A percentile compares a stretch with the other conserved stretches of the same genome.
Evolutionary conservation across 208 protist genomes (phyloP).

Genomic region (Crithidia thermophila): DNA sequence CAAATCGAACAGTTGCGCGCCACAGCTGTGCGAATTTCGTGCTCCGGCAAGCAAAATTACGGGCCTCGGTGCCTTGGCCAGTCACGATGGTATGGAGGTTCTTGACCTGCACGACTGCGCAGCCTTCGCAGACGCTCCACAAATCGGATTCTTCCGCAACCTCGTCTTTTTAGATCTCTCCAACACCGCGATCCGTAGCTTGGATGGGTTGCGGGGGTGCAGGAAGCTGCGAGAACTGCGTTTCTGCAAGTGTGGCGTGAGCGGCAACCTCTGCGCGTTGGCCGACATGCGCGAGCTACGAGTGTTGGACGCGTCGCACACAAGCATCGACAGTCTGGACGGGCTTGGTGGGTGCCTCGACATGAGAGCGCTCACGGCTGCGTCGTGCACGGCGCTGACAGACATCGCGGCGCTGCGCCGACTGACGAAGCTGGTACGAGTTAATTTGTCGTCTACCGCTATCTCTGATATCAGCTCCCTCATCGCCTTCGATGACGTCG

Average conservation of each 20-base stretch:
- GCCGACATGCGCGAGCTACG: not conserved
- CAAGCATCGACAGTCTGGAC: not conserved
- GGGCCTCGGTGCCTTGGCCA: no score
- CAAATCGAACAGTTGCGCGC: not conserved
- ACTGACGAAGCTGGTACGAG: no score
- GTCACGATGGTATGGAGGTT: no score
- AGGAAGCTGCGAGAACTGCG: not conserved
- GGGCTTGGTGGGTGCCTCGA: not conserved
- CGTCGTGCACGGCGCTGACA: not conserved
- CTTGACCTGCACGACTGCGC: no score
- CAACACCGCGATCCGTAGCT: not conserved
- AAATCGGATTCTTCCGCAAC: not conserved
- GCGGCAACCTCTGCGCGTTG: not conserved
- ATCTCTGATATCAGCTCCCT: not conserved
- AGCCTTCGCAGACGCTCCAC: not conserved
- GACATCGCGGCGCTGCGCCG: no score
- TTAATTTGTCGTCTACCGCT: no score
- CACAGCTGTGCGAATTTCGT: no score
- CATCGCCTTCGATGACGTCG: not conserved
- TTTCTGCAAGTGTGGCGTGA: not conserved
- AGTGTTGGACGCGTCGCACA: not conserved
- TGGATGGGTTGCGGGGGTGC: not conserved
- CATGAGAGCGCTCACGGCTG: not conserved
- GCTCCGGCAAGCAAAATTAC: no score
- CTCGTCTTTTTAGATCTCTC: not conserved